Base-by-base conservation (phyloP, 1,284 basidiomycete genomes). In the Phellinidium pouzarii region DNA sequence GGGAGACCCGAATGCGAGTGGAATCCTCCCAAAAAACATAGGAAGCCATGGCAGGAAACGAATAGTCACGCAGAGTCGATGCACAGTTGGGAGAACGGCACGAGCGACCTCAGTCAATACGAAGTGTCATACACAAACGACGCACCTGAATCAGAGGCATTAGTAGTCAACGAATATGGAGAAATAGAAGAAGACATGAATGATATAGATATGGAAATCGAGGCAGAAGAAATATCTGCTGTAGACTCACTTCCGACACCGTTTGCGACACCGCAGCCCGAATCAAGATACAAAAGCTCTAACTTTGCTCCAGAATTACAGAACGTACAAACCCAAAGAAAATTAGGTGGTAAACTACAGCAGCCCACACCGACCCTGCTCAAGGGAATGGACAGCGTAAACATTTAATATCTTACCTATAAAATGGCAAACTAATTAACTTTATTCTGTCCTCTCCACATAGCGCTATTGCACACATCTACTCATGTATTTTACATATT, bases 401-500 rank as follows among this genome's bases (percentile, higher is more conserved):
- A 73, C 68, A 49, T 47, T 42, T 48, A 8, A 26, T 45, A 44
- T 49, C 41, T 20, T 5, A 19, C 31, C 11, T 26, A n/a, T 20
- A 47, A 29, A n/a, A 25, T 46, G 61, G 11, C 67, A 23, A 43
- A 27, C 50, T 51, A 56, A 56, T 38, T 38, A 38, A 4, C 54
- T 41, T 20, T 56, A 29, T 45, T 50, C 19, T 62, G n/a, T 48
- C 50, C 27, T 7, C 9, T 19, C 22, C 12, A 31, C 5, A 6
- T 53, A 90, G 87, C 74, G 75, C 61, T 79, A 73, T 63, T 77
- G 84, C 9, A 64, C 89, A n/a, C 86, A 87, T 63, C 72, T 91
- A 42, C 66, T 91, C 48, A 86, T 85, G 78, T 90, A 89, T 64
- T 88, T 91, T 63, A 74, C 79, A n/a, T 76, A 87, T 59, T 91